These are phyloP conservation scores for Centella asiatica DNA, from an alignment of 129 eudicot genomes.

Conservation along the genomic window DNA sequence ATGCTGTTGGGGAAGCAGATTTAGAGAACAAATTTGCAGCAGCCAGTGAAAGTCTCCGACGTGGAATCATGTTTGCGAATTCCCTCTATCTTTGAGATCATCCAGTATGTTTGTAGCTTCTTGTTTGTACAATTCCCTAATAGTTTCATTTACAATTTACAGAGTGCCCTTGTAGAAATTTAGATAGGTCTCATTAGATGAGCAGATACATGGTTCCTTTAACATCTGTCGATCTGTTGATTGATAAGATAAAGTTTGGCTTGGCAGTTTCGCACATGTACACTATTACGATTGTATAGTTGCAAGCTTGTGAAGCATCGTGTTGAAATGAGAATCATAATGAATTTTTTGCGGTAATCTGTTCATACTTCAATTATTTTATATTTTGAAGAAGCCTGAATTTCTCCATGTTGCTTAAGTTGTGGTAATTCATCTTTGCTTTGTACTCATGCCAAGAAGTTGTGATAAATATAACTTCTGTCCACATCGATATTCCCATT, in stretches of 20 bases:
- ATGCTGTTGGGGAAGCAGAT: slow-evolving; percentile 81
- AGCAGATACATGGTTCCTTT: slow-evolving; percentile 1
- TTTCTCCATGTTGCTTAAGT: too few species aligned
- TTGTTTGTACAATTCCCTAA: neutral
- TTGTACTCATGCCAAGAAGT: too few species aligned
- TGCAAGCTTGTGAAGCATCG: neutral
- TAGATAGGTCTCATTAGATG: neutral
- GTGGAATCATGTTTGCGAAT: slow-evolving; percentile 92
- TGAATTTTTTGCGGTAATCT: too few species aligned
- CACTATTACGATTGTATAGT: neutral
- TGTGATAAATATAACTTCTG: too few species aligned
- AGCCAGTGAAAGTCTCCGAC: slow-evolving; percentile 84
- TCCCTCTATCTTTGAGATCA: slow-evolving; percentile 48
- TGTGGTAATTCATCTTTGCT: too few species aligned
- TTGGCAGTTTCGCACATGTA: neutral
- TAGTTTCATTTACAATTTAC: neutral
- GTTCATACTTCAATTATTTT: neutral
- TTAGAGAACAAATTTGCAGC: slow-evolving; percentile 73
- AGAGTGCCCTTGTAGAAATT: neutral
- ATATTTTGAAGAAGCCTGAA: neutral
- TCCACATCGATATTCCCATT: too few species aligned
- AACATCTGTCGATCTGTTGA: neutral
- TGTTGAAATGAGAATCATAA: neutral
- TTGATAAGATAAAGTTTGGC: neutral
- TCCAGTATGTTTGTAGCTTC: neutral